These are phyloP conservation scores for Suillus plorans DNA, from an alignment of 768 basidiomycete species.

Conservation along the genomic window DNA sequence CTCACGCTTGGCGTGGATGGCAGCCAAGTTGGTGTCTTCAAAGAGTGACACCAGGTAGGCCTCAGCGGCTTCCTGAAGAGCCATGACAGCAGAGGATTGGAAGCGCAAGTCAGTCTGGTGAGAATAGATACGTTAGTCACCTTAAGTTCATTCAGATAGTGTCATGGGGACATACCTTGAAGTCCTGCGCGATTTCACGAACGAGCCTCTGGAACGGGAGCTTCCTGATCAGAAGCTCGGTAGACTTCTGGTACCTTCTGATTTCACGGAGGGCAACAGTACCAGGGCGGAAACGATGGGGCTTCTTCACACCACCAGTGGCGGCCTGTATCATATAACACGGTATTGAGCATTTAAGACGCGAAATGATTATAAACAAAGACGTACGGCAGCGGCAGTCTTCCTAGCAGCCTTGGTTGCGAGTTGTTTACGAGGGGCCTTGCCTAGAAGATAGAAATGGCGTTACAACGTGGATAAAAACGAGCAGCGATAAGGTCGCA, in stretches of 20 bases:
- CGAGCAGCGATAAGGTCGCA: slow-evolving; percentile 35
- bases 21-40: slow-evolving; percentile 89
- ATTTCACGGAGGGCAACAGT: slow-evolving; percentile 99
- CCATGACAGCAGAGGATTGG: slow-evolving; percentile 95
- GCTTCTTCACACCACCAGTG: slow-evolving; percentile 99
- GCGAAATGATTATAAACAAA: slow-evolving; percentile 3
- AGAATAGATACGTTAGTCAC: slow-evolving; percentile 6
- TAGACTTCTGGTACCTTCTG: slow-evolving; percentile 97
- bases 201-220: slow-evolving; percentile 99
- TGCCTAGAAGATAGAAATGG: slow-evolving; percentile 49
- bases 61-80: slow-evolving; percentile 91
- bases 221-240: slow-evolving; percentile 98
- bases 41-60: slow-evolving; percentile 85
- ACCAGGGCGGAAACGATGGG: slow-evolving; percentile 94
- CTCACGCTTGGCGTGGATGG: slow-evolving; percentile 82
- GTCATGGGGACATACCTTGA: slow-evolving; percentile 62
- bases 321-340: slow-evolving; percentile 46
- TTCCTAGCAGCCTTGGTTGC: slow-evolving; percentile 95
- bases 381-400: slow-evolving; percentile 67
- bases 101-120: slow-evolving; percentile 84
- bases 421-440: slow-evolving; percentile 91
- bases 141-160: background rate
- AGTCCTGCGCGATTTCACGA: slow-evolving; percentile 95
- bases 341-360: slow-evolving; percentile 9
- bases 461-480: slow-evolving; percentile 18